phyloP scores from a whole-genome alignment of 768 basidiomycete species.

The Asterophora parasitica region DNA sequence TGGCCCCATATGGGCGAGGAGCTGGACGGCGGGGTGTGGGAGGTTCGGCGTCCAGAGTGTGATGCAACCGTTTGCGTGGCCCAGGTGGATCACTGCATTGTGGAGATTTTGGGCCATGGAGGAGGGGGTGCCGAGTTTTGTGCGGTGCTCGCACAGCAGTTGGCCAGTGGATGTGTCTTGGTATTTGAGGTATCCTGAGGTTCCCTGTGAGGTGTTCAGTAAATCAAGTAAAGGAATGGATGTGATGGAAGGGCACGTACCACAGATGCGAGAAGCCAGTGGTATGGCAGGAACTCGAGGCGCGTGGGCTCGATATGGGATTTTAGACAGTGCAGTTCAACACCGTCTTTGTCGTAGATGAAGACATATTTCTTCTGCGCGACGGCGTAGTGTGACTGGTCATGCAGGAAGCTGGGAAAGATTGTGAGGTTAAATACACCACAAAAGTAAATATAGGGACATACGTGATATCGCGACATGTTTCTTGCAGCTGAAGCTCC shows the following conservation, averaged over 20 bases:
- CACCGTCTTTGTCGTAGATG: constrained; percentile 91
- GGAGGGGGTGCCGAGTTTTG: constrained; percentile 79
- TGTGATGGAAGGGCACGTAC: constrained; percentile 38
- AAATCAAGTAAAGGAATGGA: background rate
- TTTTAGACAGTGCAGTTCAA: constrained; percentile 84
- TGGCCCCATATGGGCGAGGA: constrained; percentile 88
- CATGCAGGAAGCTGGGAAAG: constrained; percentile 72
- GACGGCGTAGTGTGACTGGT: constrained; percentile 89
- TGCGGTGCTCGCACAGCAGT: constrained; percentile 81
- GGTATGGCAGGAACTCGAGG: constrained; percentile 91
- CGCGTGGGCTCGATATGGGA: constrained; percentile 84
- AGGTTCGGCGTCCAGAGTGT: constrained; percentile 97
- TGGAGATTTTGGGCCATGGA: constrained; percentile 90
- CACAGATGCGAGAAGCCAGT: constrained; percentile 86
- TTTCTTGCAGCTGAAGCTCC: constrained; percentile 87
- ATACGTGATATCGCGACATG: constrained; percentile 88
- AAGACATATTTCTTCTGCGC: constrained; percentile 96
- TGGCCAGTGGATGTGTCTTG: constrained; percentile 95
- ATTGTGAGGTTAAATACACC: background rate
- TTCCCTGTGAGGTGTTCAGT: constrained; percentile 46
- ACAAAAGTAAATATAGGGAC: constrained; percentile 21
- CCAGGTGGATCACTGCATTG: constrained; percentile 91
- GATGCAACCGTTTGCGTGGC: constrained; percentile 93
- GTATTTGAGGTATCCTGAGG: constrained; percentile 90
- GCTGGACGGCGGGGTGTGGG: constrained; percentile 84